These are phyloP conservation scores for Fusarium sp. DNA, from an alignment of 2,329 filamentous ascomycete genomes.

Conservation along the genomic window DNA sequence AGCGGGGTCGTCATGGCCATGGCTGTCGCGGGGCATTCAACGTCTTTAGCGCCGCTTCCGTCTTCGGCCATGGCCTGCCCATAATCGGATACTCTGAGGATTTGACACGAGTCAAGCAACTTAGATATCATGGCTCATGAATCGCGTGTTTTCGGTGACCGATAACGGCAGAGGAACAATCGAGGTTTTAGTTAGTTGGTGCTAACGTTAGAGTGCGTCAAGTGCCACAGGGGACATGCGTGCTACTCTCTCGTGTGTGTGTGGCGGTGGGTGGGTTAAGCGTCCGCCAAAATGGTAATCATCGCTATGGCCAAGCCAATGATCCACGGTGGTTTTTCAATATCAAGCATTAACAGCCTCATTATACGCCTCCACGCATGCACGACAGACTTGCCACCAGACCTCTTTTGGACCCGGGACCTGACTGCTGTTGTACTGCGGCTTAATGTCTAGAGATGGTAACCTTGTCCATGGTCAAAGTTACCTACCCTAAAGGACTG, in stretches of 20 bases:
- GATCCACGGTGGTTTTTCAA: not conserved
- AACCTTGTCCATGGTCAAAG: not conserved
- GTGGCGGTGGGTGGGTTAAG: not conserved
- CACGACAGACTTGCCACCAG: slow-evolving; percentile 12
- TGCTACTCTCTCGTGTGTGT: not conserved
- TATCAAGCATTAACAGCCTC: slow-evolving; percentile 2
- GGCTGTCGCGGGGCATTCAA: slow-evolving; percentile 27
- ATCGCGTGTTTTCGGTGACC: slow-evolving; percentile 13
- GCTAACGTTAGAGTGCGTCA: not conserved
- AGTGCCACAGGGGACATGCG: not conserved
- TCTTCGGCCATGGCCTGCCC: slow-evolving; percentile 11
- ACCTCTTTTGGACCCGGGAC: not conserved
- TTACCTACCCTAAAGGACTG: not conserved
- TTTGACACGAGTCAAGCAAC: slow-evolving; percentile 26
- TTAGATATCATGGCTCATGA: slow-evolving; percentile 20
- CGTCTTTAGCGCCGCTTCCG: slow-evolving; percentile 27
- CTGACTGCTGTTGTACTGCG: slow-evolving; percentile 5
- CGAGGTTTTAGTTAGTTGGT: not conserved
- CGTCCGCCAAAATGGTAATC: not conserved
- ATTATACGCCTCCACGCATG: slow-evolving; percentile 18
- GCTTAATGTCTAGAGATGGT: not conserved
- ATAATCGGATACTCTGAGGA: not conserved
- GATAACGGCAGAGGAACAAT: not conserved
- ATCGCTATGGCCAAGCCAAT: not conserved
- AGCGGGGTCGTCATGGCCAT: slow-evolving; percentile 33